Base-by-base conservation (phyloP, 1,284 basidiomycete species). In the Ceratobasidium sp. region DNA sequence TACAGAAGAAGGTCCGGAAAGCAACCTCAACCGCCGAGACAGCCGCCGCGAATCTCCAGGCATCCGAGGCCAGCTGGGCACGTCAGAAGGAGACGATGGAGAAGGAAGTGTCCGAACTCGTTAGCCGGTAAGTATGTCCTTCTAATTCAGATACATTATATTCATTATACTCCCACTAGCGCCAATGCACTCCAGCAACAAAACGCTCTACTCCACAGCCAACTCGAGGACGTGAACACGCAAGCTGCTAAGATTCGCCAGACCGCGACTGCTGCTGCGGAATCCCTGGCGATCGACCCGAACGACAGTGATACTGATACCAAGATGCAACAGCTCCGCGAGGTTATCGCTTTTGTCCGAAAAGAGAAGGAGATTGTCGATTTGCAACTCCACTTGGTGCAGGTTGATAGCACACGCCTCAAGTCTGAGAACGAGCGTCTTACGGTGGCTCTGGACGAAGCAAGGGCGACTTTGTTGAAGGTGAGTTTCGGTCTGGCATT, bases 281-380 rank as follows among this genome's bases (percentile, higher is more conserved):
- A 79, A 42, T 62, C 17, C 34, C 58, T 38, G 64, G 22, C 50
- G 85, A 84, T 35, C 78, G 73, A 64, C 12, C 52, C 60, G 1
- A 47, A 47, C 7, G 85, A 85, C n/a, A 73, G 76, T 10, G 65
- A 79, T 3, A 84, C 82, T 17, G 84, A 87, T 71, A 72, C 78
- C 12, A 89, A 71, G 82, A 81, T 3, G 88, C 89, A 75, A 72
- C 90, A 93, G 74, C 80, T 96, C 17, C 90, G 90, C 49, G 87
- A 89, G 38, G 90, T 96, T 20, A 89, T 96, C 53, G 83, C 87
- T 0, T 94, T 92, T 78, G 80, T 96, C 35, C 86, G 93, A 31
- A 91, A 91, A 74, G 93, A 96, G 80, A 94, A 95, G 79, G 92
- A 95, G 76, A 92, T 95, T 68, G 89, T 92, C 45, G 93, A 95